A percentile compares a stretch with the other conserved stretches of the same genome.
Evolutionary conservation across 2,329 filamentous ascomycete genomes (phyloP).

Genomic region (Fusarium oligoseptatum): DNA sequence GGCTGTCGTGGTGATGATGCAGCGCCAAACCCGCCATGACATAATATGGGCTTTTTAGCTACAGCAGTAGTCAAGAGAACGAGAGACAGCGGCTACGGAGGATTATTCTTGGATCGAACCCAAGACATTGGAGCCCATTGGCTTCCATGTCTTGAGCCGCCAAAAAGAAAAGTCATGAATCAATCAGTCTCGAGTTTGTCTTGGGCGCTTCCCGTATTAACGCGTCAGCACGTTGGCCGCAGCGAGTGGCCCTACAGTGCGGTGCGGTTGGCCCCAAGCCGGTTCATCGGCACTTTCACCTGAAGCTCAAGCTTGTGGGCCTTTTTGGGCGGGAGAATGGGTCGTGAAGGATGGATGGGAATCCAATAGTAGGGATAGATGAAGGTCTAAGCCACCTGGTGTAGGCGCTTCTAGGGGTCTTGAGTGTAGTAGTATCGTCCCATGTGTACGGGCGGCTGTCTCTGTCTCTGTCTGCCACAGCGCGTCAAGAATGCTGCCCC

Average conservation of each 20-base stretch:
- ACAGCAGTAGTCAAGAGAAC: background rate
- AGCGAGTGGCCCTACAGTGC: conserved; percentile 15
- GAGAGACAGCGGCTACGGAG: background rate
- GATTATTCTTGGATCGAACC: conserved; percentile 11
- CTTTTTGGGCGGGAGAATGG: conserved; percentile 4
- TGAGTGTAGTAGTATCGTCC: background rate
- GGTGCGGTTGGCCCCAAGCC: conserved; percentile 23
- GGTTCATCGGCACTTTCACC: conserved; percentile 42
- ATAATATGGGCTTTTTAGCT: conserved; percentile 28
- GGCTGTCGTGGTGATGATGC: conserved; percentile 30
- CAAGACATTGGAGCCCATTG: conserved; percentile 16
- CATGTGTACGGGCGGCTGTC: conserved; percentile 27
- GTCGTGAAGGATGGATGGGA: conserved; percentile 4
- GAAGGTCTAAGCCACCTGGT: background rate
- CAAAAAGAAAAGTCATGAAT: conserved; percentile 10
- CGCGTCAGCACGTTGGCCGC: conserved; percentile 45
- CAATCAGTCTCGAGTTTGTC: background rate
- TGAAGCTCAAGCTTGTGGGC: conserved; percentile 33
- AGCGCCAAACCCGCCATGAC: conserved; percentile 35
- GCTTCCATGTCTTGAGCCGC: conserved; percentile 26
- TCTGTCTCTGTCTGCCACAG: background rate
- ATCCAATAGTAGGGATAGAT: background rate
- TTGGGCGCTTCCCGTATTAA: conserved; percentile 31
- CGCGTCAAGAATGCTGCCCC: conserved; percentile 8
- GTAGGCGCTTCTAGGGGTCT: conserved; percentile 9